Evolutionary conservation across 768 basidiomycete species (phyloP).

Genomic region (Hortiboletus campestris): DNA sequence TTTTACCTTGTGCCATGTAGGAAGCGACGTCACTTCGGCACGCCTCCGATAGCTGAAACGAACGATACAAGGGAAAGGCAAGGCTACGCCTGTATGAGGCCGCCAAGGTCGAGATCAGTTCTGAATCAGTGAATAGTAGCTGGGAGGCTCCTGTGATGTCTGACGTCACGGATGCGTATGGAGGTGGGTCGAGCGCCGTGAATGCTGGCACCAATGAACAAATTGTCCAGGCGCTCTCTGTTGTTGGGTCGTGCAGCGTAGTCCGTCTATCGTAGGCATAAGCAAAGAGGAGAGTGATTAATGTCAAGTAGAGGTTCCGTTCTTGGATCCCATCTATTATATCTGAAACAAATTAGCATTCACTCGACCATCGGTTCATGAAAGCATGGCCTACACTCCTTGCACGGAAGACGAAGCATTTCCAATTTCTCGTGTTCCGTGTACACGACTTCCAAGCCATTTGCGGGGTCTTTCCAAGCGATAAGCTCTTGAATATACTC

Average conservation of each 20-base stretch:
- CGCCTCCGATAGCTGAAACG: constrained; percentile 67
- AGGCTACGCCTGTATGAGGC: constrained; percentile 74
- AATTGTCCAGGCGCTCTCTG: constrained; percentile 89
- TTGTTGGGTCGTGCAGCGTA: constrained; percentile 74
- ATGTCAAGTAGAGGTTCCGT: constrained; percentile 62
- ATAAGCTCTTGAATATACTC: constrained; percentile 72
- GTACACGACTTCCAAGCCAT: constrained; percentile 45
- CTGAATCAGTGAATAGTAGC: constrained; percentile 37
- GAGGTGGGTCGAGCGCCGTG: constrained; percentile 76
- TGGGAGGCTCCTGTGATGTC: constrained; percentile 4
- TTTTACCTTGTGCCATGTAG: constrained; percentile 58
- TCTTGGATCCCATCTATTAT: constrained; percentile 55
- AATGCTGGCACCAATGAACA: constrained; percentile 70
- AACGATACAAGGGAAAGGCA: constrained; percentile 77
- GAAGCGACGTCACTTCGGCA: constrained; percentile 64
- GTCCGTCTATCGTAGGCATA: constrained; percentile 80
- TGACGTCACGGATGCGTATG: constrained; percentile 35
- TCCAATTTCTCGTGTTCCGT: constrained; percentile 69
- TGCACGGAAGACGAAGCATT: constrained; percentile 56
- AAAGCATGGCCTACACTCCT: constrained; percentile 44
- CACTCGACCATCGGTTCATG: neutral
- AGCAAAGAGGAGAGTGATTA: constrained; percentile 73
- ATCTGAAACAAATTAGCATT: constrained; percentile 43
- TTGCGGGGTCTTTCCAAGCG: constrained; percentile 60
- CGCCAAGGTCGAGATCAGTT: constrained; percentile 50